Conservation (phyloP, 257 asterid species). For the Salvia splendens region DNA sequence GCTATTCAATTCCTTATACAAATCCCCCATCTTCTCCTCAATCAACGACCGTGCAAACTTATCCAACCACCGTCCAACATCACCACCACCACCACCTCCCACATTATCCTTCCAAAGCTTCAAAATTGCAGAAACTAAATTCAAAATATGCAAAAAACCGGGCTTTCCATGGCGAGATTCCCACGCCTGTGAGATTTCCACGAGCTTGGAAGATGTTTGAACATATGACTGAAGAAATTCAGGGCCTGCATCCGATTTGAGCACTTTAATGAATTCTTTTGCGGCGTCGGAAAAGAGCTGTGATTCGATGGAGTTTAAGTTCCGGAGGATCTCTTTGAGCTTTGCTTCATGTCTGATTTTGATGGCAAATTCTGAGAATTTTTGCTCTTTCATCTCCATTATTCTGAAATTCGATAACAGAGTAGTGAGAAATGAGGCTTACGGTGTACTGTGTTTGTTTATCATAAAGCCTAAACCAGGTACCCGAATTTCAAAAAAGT, state of each 20-base stretch:
- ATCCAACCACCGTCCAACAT: conserved; percentile 46
- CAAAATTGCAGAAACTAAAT: conserved; percentile 57
- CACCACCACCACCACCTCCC: conserved; percentile 28
- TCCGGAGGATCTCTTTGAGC: conserved; percentile 77
- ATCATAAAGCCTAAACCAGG: conserved; percentile 31
- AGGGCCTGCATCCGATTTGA: conserved; percentile 61
- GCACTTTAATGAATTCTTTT: conserved; percentile 62
- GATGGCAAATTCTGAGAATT: conserved; percentile 29
- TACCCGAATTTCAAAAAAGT: no score
- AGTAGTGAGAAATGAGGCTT: background rate
- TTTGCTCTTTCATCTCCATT: conserved; percentile 33
- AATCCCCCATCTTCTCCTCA: conserved; percentile 67
- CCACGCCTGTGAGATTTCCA: conserved; percentile 81
- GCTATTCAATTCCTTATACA: conserved; percentile 66
- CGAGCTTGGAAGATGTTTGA: conserved; percentile 51
- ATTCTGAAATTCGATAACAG: conserved; percentile 18
- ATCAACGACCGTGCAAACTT: conserved; percentile 57
- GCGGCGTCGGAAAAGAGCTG: conserved; percentile 61
- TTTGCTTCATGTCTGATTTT: conserved; percentile 57
- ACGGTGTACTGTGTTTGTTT: background rate
- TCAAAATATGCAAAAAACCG: conserved; percentile 51
- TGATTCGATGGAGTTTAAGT: conserved; percentile 59
- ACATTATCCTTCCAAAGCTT: conserved; percentile 41
- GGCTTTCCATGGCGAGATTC: conserved; percentile 61
- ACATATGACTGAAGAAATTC: conserved; percentile 48